These are phyloP conservation scores for Colletotrichum orchidophilum DNA, from an alignment of 2,329 filamentous ascomycete species.

Conservation along the genomic window DNA sequence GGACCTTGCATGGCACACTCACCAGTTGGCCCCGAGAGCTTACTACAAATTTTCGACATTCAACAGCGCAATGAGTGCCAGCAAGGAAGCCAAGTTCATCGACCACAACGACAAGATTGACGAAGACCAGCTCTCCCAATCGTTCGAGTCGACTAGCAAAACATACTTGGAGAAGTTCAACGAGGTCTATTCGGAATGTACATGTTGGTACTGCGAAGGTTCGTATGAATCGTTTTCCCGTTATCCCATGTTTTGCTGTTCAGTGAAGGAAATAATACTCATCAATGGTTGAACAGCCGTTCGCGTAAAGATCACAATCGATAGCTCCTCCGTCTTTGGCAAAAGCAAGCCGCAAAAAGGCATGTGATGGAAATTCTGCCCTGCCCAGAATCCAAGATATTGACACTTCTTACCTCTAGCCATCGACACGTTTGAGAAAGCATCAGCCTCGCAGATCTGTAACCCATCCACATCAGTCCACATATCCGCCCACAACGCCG, in stretches of 20 bases:
- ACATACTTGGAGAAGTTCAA: conserved; percentile 71
- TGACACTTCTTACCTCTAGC: background rate
- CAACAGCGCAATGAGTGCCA: conserved; percentile 12
- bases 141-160: conserved; percentile 79
- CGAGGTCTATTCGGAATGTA: conserved; percentile 79
- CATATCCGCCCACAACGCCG: conserved; percentile 78
- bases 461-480: conserved; percentile 70
- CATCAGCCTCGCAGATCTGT: conserved; percentile 58
- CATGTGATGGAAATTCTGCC: background rate
- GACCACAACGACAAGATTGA: conserved; percentile 88
- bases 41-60: conserved; percentile 69
- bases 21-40: conserved; percentile 71
- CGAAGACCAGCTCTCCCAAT: conserved; percentile 68
- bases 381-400: background rate
- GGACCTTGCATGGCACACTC: conserved; percentile 83
- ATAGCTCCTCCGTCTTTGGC: conserved; percentile 55
- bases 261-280: too few relatives aligned
- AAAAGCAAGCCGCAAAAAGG: conserved; percentile 55
- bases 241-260: too few relatives aligned
- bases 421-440: conserved; percentile 55
- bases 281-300: conserved; percentile 49
- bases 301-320: conserved; percentile 63
- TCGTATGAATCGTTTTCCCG: background rate
- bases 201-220: conserved; percentile 85
- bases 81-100: conserved; percentile 65